Percentiles rank a stretch among this genome's conserved stretches.
These are phyloP conservation scores for Solanum peruvianum DNA, from an alignment of 257 asterid species.

Conservation along the genomic window DNA sequence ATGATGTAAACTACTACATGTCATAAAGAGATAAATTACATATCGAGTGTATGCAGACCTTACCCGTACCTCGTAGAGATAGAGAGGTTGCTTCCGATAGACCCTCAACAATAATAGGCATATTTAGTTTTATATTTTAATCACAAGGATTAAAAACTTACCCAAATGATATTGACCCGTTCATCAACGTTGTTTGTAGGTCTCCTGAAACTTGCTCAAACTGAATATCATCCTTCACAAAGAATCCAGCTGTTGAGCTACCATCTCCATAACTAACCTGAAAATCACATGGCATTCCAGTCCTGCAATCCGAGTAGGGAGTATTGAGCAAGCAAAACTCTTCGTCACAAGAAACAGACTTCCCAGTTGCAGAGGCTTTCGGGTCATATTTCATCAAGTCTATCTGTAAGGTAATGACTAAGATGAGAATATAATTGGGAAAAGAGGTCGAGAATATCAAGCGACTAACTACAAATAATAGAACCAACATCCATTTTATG, in stretches of 20 bases:
- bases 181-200: slow-evolving; percentile 23
- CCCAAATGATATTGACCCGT: slow-evolving; percentile 52
- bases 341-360: slow-evolving; percentile 34
- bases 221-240: slow-evolving; percentile 33
- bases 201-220: slow-evolving; percentile 41
- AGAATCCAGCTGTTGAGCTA: slow-evolving; percentile 47
- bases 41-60: not conserved
- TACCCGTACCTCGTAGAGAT: not conserved
- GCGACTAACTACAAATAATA: not conserved
- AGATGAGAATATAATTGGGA: not conserved
- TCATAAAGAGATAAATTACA: not conserved
- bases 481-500: not conserved
- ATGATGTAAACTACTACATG: slow-evolving; percentile 6
- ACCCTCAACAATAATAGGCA: not conserved
- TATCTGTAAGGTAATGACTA: slow-evolving; percentile 26
- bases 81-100: not conserved
- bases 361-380: slow-evolving; percentile 41
- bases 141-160: slow-evolving; percentile 6
- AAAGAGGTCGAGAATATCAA: not conserved
- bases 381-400: slow-evolving; percentile 29
- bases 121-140: not conserved
- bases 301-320: slow-evolving; percentile 28
- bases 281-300: slow-evolving; percentile 33
- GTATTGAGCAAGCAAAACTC: slow-evolving; percentile 31
- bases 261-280: slow-evolving; percentile 51